Evolutionary conservation across 148 eudicot species (phyloP).

Genomic region (Tetragonia tetragonoides): DNA sequence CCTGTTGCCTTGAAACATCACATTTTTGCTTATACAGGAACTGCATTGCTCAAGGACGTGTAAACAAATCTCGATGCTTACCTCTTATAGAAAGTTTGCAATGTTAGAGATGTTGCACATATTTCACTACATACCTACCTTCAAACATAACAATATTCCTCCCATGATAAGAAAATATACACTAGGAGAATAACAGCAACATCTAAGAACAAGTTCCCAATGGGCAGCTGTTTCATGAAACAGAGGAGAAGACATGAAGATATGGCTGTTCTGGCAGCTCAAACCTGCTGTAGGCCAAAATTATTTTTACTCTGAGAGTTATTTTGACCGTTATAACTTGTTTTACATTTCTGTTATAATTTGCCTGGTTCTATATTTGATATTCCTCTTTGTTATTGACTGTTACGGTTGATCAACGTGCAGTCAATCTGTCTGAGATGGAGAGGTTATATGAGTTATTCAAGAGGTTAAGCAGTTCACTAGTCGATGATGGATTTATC

Average conservation of each 20-base stretch:
- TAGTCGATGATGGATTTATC: slow-evolving; percentile 68
- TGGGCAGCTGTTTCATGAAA: slow-evolving; percentile 20
- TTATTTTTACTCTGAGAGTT: background rate
- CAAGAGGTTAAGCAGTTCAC: slow-evolving; percentile 65
- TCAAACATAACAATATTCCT: too few relatives aligned
- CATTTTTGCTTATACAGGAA: background rate
- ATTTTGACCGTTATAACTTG: too few relatives aligned
- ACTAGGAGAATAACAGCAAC: background rate
- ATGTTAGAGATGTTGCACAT: too few relatives aligned
- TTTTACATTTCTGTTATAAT: too few relatives aligned
- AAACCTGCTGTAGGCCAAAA: slow-evolving; percentile 20
- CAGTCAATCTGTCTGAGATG: slow-evolving; percentile 71
- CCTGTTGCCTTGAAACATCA: background rate
- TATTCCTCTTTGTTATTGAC: background rate
- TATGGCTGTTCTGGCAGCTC: slow-evolving; percentile 15
- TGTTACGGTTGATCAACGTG: slow-evolving; percentile 13
- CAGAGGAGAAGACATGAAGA: slow-evolving; percentile 6
- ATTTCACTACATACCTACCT: too few relatives aligned
- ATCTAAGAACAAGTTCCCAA: background rate
- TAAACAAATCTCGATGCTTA: too few relatives aligned
- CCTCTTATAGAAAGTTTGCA: too few relatives aligned
- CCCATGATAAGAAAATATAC: too few relatives aligned
- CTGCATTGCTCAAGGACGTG: too few relatives aligned
- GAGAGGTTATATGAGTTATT: slow-evolving; percentile 62
- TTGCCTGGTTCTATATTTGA: background rate